These are phyloP conservation scores for Citrus reticulata DNA, from an alignment of 345 rosid species.

Conservation along the genomic window DNA sequence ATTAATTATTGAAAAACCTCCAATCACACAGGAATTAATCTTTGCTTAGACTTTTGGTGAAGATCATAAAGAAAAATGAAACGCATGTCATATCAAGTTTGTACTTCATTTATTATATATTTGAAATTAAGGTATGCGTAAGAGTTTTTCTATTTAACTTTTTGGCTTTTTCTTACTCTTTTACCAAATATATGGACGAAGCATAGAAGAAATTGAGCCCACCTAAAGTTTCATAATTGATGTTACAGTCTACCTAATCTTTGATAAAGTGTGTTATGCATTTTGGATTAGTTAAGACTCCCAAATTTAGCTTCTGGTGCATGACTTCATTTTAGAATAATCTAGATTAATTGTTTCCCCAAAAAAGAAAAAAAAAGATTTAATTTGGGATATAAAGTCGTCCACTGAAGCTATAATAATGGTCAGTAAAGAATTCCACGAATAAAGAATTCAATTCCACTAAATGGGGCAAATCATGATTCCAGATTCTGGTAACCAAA, in stretches of 20 bases:
- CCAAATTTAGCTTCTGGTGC: no score
- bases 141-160: background rate
- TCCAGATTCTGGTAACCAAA: no score
- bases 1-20: background rate
- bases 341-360: no score
- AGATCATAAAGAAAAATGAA: background rate
- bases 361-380: no score
- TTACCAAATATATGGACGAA: background rate
- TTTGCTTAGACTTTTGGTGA: background rate
- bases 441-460: no score
- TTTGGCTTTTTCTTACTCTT: background rate
- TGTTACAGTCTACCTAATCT: background rate
- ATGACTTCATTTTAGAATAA: no score
- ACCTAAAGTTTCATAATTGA: background rate
- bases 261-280: background rate
- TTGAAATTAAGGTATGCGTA: background rate
- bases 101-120: no score
- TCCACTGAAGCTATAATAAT: no score
- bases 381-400: no score
- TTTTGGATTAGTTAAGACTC: background rate
- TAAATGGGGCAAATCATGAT: no score
- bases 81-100: background rate
- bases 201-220: background rate
- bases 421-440: no score
- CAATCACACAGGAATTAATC: background rate